Percentiles rank a stretch among this genome's conserved stretches.
Conservation (phyloP, 768 basidiomycete species). For the Termitomyces bulborhizus region DNA sequence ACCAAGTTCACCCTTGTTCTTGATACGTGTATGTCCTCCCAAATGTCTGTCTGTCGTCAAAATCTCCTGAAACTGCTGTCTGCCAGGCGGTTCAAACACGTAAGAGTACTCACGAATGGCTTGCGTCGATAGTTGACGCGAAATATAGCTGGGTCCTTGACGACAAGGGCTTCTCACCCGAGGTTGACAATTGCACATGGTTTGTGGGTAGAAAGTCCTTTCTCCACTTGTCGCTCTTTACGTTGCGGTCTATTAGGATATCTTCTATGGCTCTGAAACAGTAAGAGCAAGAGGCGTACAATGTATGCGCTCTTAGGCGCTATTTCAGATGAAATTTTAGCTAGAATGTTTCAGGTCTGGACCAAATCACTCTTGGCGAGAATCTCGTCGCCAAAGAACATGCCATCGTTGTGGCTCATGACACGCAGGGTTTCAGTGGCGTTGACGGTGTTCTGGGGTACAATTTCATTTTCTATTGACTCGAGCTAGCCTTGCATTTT, state of each 20-base stretch:
- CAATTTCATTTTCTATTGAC: neutral
- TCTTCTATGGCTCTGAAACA: conserved; percentile 48
- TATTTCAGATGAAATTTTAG: neutral
- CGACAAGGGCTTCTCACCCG: conserved; percentile 35
- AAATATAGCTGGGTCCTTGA: conserved; percentile 47
- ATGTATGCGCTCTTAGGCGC: conserved; percentile 25
- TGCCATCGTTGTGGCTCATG: conserved; percentile 40
- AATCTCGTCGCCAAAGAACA: conserved; percentile 39
- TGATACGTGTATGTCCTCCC: conserved; percentile 39
- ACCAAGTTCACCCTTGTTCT: conserved; percentile 48
- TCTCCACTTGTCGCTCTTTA: neutral
- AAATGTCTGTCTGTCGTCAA: neutral
- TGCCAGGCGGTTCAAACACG: conserved; percentile 7
- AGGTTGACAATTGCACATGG: conserved; percentile 26
- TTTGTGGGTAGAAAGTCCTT: conserved; percentile 22
- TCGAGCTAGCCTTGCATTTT: neutral
- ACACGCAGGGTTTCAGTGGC: conserved; percentile 35
- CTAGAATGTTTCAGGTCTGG: conserved; percentile 28
- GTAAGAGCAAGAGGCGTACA: conserved; percentile 50
- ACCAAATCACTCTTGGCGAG: conserved; percentile 37
- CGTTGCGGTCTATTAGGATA: conserved; percentile 25
- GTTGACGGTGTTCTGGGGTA: conserved; percentile 51
- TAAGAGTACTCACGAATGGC: neutral
- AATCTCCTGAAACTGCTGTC: neutral
- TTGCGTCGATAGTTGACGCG: neutral